A percentile compares a stretch with the other conserved stretches of the same genome.
Conservation (phyloP, 306 rosid species). For the Prunus mira region DNA sequence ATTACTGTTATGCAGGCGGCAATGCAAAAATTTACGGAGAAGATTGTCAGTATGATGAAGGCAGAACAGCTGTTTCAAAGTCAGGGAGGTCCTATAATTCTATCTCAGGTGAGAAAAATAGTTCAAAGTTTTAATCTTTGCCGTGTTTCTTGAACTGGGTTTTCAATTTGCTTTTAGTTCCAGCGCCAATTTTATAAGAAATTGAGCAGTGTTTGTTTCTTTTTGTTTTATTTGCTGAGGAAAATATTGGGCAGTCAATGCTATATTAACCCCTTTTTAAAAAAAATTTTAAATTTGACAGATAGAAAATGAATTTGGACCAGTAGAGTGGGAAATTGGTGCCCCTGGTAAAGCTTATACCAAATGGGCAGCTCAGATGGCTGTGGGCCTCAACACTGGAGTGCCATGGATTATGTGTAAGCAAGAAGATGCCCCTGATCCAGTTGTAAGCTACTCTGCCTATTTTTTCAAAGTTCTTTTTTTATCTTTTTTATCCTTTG, state of each 20-base stretch:
- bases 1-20: slow-evolving; percentile 50
- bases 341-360: slow-evolving; percentile 86
- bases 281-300: slow-evolving; percentile 14
- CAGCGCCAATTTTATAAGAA: not conserved
- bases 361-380: slow-evolving; percentile 93
- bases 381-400: slow-evolving; percentile 75
- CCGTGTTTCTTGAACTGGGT: slow-evolving; percentile 18
- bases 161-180: not conserved
- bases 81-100: slow-evolving; percentile 93
- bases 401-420: slow-evolving; percentile 99
- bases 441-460: slow-evolving; percentile 49
- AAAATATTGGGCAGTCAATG: slow-evolving; percentile 10
- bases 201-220: not conserved
- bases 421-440: slow-evolving; percentile 98
- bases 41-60: slow-evolving; percentile 82
- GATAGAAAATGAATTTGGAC: slow-evolving; percentile 96
- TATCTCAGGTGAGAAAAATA: slow-evolving; percentile 63
- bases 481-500: not conserved
- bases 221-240: not conserved
- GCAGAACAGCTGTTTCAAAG: slow-evolving; percentile 74
- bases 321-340: slow-evolving; percentile 86
- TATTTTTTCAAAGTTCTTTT: not conserved
- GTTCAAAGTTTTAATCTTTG: not conserved
- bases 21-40: slow-evolving; percentile 78
- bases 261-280: not conserved